Conservation (phyloP, 495 filamentous ascomycete species). For the Penicillium ochrochloron region DNA sequence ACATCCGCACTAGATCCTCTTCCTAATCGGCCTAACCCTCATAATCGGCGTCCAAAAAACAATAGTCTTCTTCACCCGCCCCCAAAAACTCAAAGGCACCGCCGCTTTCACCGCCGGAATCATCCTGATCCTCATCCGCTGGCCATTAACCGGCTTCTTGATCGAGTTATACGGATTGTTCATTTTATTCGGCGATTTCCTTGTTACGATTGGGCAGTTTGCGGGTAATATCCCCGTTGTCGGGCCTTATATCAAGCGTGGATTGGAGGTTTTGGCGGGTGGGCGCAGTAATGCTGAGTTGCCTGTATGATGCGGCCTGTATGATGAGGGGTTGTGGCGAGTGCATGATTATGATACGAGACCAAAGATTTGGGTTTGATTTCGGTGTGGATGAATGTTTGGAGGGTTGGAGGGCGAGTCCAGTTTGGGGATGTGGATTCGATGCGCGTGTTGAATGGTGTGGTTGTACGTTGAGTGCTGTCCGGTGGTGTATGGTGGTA, state of each 20-base stretch:
- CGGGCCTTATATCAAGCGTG: conserved; percentile 76
- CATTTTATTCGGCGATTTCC: conserved; percentile 92
- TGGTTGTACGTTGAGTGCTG: background rate
- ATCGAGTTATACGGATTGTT: conserved; percentile 93
- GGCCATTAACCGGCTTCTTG: conserved; percentile 86
- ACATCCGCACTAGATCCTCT: conserved; percentile 72
- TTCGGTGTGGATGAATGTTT: background rate
- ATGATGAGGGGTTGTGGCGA: background rate
- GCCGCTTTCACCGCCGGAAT: conserved; percentile 88
- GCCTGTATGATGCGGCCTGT: conserved; percentile 56
- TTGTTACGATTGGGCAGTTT: conserved; percentile 89
- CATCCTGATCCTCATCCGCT: conserved; percentile 80
- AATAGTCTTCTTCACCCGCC: conserved; percentile 87
- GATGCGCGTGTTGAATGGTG: background rate
- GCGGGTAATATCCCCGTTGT: conserved; percentile 83
- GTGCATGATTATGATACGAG: conserved; percentile 8
- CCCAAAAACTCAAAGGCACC: conserved; percentile 89
- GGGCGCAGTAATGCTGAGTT: conserved; percentile 73
- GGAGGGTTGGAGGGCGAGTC: background rate
- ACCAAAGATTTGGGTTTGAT: conserved; percentile 6
- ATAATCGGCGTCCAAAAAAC: conserved; percentile 95
- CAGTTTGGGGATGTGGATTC: background rate
- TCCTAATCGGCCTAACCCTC: conserved; percentile 91
- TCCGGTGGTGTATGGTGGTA: background rate
- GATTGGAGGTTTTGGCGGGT: conserved; percentile 66